A percentile compares a stretch with the other conserved stretches of the same genome.
phyloP scores from a whole-genome alignment of 2,329 filamentous ascomycete species.

The Emmonsia crescens region DNA sequence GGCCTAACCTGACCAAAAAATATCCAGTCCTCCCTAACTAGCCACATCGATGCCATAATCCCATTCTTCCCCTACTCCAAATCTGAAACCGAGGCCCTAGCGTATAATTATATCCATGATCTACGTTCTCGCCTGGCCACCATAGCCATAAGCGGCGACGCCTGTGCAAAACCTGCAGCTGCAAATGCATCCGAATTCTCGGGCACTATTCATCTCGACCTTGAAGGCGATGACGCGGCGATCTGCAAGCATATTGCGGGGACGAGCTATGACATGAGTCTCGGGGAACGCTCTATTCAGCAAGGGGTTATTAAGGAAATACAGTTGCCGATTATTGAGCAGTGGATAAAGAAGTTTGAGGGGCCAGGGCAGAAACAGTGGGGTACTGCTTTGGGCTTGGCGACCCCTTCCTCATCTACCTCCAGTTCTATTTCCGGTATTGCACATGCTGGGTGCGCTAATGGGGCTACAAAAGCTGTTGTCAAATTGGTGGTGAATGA shows the following conservation, averaged over 20 bases:
- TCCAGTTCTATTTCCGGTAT: neutral
- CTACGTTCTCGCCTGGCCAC: neutral
- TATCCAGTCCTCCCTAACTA: slow-evolving; percentile 29
- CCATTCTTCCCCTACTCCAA: slow-evolving; percentile 35
- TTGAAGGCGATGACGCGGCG: slow-evolving; percentile 3
- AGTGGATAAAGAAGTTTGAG: neutral
- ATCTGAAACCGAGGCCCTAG: slow-evolving; percentile 32
- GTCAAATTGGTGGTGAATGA: neutral
- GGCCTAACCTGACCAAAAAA: neutral
- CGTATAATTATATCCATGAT: slow-evolving; percentile 33
- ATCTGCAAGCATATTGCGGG: slow-evolving; percentile 3
- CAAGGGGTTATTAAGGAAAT: slow-evolving; percentile 6
- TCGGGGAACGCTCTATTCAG: slow-evolving; percentile 10
- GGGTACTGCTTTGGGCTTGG: neutral
- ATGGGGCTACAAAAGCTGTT: neutral
- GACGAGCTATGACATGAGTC: slow-evolving; percentile 1
- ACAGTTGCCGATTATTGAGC: slow-evolving; percentile 6
- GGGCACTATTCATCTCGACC: neutral
- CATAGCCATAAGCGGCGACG: neutral
- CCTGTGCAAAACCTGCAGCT: neutral
- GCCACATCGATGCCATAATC: slow-evolving; percentile 33
- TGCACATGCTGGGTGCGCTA: neutral
- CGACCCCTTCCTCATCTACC: neutral
- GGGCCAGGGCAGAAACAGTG: neutral
- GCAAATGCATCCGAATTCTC: neutral